A percentile compares a stretch with the other conserved stretches of the same genome.
phyloP scores from a whole-genome alignment of 768 basidiomycete genomes.

The Porphyrellus cyaneotinctus region DNA sequence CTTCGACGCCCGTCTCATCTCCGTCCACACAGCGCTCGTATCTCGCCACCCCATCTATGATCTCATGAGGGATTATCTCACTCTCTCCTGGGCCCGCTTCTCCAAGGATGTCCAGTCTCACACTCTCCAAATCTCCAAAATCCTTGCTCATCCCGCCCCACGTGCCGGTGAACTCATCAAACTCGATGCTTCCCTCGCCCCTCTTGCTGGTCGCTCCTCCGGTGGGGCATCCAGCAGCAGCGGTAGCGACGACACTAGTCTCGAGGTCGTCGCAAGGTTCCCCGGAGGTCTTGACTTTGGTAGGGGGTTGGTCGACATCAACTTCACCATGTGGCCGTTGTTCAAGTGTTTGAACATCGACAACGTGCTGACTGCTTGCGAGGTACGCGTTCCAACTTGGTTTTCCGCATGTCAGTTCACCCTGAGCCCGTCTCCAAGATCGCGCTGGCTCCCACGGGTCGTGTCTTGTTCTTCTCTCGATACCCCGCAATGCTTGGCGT shows the following conservation, averaged over 20 bases:
- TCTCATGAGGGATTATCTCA: constrained; percentile 91
- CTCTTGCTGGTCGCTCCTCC: constrained; percentile 37
- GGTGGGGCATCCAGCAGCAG: constrained; percentile 35
- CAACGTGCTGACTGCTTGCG: constrained; percentile 89
- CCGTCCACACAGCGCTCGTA: constrained; percentile 58
- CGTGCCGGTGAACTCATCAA: constrained; percentile 83
- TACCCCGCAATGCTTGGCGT: constrained; percentile 91
- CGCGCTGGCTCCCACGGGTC: constrained; percentile 82
- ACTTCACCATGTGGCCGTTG: constrained; percentile 96
- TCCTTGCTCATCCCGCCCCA: constrained; percentile 82
- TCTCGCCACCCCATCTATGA: constrained; percentile 94
- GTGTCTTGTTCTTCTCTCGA: constrained; percentile 82
- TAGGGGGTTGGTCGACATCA: constrained; percentile 85
- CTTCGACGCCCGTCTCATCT: constrained; percentile 8
- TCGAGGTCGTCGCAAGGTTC: constrained; percentile 87
- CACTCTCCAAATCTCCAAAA: constrained; percentile 84
- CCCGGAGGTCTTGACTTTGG: constrained; percentile 94
- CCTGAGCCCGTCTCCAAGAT: constrained; percentile 42
- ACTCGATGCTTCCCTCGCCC: constrained; percentile 74
- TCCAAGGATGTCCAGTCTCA: constrained; percentile 93
- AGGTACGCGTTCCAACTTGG: constrained; percentile 43
- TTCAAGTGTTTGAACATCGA: constrained; percentile 92
- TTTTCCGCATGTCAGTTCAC: background rate
- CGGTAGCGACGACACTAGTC: constrained; percentile 38
- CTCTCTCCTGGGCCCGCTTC: constrained; percentile 93